Base-by-base conservation (phyloP, 2,329 filamentous ascomycete genomes). In the Colletotrichum melonis region DNA sequence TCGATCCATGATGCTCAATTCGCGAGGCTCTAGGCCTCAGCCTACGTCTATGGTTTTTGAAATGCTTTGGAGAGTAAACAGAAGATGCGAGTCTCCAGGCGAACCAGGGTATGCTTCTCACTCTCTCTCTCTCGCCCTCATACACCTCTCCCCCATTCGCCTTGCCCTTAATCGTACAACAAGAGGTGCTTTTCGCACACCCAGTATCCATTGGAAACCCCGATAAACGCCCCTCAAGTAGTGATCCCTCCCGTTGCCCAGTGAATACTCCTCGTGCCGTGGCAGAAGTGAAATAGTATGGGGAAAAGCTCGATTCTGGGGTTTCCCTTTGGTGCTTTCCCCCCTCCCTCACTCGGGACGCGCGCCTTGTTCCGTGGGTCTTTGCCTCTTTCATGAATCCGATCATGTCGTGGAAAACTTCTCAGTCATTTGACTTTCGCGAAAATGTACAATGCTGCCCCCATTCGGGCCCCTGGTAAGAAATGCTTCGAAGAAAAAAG, bases 321-420 rank as follows among this genome's bases (percentile, higher is more conserved):
- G 5, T 35, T 70, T 73, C 65, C 42, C 63, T 57, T 19, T 49
- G 57, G 49, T 63, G 57, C 57, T 62, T 66, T 63, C 4, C 9
- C 62, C 56, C 57, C 54, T 65, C 26, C 60, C 55, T 73, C 32
- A 38, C 57, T 63, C 16, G n/a, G 57, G 63, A 57, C 55, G 68
- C 68, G 57, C 72, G 72, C 68, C 72, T 67, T 62, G 14, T 67
- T 59, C 63, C 63, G 49, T 72, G 63, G 62, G 72, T 72, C 72
- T 74, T 63, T 74, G 72, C 62, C 63, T 74, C 57, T 67, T 71
- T 73, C 72, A 66, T 72, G 69, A 59, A 74, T 72, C 63, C 58
- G 72, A 67, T 72, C 72, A 72, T 74, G 63, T 72, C 72, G 72
- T 74, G 67, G 67, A 67, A 58, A 74, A 74, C 68, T 72, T 74